Conservation (phyloP, 495 filamentous ascomycete genomes). For the Hypoxylon crocopeplum region DNA sequence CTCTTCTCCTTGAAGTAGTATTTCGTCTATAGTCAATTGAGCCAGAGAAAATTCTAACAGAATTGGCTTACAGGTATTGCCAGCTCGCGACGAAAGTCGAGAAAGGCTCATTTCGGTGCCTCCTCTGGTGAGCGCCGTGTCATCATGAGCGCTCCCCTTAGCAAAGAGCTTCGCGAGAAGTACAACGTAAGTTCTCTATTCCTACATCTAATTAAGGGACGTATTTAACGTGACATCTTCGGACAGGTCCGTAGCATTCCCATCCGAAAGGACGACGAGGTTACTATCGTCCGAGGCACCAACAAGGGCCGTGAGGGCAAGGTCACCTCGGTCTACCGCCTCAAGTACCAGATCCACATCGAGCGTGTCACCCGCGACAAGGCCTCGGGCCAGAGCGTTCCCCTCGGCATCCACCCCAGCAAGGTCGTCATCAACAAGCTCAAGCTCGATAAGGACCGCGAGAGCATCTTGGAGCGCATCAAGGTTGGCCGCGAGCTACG, state of each 20-base stretch:
- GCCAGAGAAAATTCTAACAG: slow-evolving; percentile 15
- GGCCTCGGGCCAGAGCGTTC: slow-evolving; percentile 88
- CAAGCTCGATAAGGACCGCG: slow-evolving; percentile 98
- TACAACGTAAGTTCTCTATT: slow-evolving; percentile 73
- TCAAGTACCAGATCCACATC: slow-evolving; percentile 93
- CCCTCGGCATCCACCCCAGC: slow-evolving; percentile 85
- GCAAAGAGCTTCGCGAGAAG: slow-evolving; percentile 95
- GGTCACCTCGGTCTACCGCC: slow-evolving; percentile 94
- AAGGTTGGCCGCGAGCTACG: slow-evolving; percentile 75
- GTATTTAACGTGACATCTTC: slow-evolving; percentile 12
- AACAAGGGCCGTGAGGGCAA: slow-evolving; percentile 97
- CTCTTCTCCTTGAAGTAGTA: background rate
- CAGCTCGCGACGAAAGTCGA: slow-evolving; percentile 94
- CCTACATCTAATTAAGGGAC: background rate
- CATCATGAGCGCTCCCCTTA: slow-evolving; percentile 92
- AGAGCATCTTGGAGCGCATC: slow-evolving; percentile 88
- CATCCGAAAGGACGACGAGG: slow-evolving; percentile 97
- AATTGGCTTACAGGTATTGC: slow-evolving; percentile 59
- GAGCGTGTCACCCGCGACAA: slow-evolving; percentile 94
- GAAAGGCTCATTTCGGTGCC: slow-evolving; percentile 95
- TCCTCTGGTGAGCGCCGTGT: slow-evolving; percentile 88
- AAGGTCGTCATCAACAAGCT: slow-evolving; percentile 97
- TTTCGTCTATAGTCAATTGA: slow-evolving; percentile 21
- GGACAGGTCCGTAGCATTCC: slow-evolving; percentile 91
- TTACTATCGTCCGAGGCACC: slow-evolving; percentile 82